A percentile compares a stretch with the other conserved stretches of the same genome.
Evolutionary conservation across 2,329 filamentous ascomycete genomes (phyloP).

Genomic region (Ilyonectria robusta): DNA sequence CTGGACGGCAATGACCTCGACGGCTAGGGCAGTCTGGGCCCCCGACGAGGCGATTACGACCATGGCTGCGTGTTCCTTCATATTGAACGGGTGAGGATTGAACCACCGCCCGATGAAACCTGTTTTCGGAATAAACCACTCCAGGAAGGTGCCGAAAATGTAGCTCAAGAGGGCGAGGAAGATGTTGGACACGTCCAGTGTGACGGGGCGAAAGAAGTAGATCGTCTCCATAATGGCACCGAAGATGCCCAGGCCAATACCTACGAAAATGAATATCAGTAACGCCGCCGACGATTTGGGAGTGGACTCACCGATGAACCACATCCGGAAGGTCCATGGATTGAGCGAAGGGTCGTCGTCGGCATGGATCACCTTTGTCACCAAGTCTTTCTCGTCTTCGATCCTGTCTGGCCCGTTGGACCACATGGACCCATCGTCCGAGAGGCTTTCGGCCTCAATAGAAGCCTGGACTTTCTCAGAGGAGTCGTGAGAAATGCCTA

Average conservation of each 20-base stretch:
- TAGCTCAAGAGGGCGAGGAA: conserved; percentile 44
- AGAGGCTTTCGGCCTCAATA: too few relatives aligned
- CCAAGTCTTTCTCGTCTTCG: conserved; percentile 31
- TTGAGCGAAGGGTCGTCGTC: conserved; percentile 42
- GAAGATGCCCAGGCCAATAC: conserved; percentile 40
- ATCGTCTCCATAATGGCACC: conserved; percentile 43
- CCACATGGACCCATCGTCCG: too few relatives aligned
- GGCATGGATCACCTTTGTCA: conserved; percentile 45
- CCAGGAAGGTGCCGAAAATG: conserved; percentile 14
- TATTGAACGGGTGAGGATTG: conserved; percentile 31
- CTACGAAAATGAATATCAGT: conserved; percentile 21
- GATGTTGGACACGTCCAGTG: conserved; percentile 42
- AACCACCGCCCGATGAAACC: too few relatives aligned
- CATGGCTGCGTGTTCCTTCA: conserved; percentile 53
- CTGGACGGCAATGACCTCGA: conserved; percentile 61
- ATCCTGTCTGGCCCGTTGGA: too few relatives aligned
- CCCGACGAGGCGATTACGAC: conserved; percentile 61
- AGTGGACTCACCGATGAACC: conserved; percentile 36
- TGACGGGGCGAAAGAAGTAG: conserved; percentile 45
- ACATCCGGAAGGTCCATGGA: conserved; percentile 45
- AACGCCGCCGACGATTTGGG: not conserved
- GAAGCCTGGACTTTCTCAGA: conserved; percentile 6
- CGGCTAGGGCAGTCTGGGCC: conserved; percentile 49
- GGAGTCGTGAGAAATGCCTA: conserved; percentile 7
- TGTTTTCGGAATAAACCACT: too few relatives aligned